phyloP scores from a whole-genome alignment of 345 rosid genomes.

The Lepidium africanum region DNA sequence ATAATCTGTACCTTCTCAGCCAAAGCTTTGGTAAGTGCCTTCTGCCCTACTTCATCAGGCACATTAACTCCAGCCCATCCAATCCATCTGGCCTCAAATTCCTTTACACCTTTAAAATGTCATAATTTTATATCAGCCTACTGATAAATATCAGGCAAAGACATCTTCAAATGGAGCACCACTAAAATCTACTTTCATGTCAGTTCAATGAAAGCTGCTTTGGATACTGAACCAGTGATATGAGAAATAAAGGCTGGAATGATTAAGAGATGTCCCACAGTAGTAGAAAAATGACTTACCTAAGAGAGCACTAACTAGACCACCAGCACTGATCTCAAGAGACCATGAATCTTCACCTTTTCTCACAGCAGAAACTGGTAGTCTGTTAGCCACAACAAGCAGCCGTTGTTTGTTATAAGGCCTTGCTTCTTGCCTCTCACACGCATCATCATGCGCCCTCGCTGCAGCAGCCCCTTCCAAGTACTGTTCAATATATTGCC shows the following conservation, averaged over 20 bases:
- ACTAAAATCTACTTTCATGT: background rate
- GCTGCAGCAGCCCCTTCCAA: constrained; percentile 62
- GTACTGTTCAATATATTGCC: constrained; percentile 51
- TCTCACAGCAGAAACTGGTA: constrained; percentile 95
- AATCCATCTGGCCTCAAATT: constrained; percentile 97
- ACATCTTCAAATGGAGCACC: background rate
- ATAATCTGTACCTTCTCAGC: constrained; percentile 73
- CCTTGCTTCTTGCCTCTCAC: constrained; percentile 59
- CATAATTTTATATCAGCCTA: constrained; percentile 7
- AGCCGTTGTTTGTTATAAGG: constrained; percentile 67
- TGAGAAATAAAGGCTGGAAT: background rate
- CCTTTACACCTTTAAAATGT: constrained; percentile 78
- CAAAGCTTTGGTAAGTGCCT: constrained; percentile 87
- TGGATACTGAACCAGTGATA: background rate
- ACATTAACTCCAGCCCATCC: constrained; percentile 99
- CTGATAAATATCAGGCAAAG: background rate
- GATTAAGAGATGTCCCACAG: background rate
- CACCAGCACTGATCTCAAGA: constrained; percentile 96
- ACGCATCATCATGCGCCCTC: constrained; percentile 36
- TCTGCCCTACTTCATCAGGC: constrained; percentile 92
- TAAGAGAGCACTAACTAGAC: constrained; percentile 89
- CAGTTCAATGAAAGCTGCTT: background rate
- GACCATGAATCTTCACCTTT: constrained; percentile 95
- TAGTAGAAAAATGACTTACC: constrained; percentile 36
- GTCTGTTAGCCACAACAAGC: constrained; percentile 94